Percentiles rank a stretch among this genome's conserved stretches.
phyloP scores from a whole-genome alignment of 2,329 filamentous ascomycete genomes.

The Ilyonectria mors-panacis region DNA sequence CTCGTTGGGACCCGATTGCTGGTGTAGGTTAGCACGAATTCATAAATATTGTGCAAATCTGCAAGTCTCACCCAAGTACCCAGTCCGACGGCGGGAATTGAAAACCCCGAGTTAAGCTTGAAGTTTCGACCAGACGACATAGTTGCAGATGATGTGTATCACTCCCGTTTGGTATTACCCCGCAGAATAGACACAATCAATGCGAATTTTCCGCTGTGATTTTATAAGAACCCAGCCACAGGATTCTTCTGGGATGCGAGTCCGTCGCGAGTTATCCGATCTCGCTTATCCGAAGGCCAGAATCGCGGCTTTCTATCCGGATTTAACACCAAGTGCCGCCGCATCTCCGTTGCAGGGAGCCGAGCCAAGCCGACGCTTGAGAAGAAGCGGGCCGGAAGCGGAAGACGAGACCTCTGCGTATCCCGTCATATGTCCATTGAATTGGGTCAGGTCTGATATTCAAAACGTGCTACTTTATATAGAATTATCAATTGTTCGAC shows the following conservation, averaged over 20 bases:
- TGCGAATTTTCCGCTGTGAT: not conserved
- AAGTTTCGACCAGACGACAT: constrained; percentile 46
- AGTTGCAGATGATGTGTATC: constrained; percentile 1
- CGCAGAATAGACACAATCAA: not conserved
- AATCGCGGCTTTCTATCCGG: constrained; percentile 2
- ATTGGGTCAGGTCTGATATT: not conserved
- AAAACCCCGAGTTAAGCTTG: constrained; percentile 52
- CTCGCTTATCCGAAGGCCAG: not conserved
- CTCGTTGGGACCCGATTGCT: constrained; percentile 64
- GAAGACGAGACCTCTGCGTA: not conserved
- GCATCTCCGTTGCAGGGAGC: not conserved
- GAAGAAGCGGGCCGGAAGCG: not conserved
- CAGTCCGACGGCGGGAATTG: constrained; percentile 52
- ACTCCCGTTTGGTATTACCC: not conserved
- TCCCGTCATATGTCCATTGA: not conserved
- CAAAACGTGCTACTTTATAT: not conserved
- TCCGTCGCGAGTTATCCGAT: not conserved
- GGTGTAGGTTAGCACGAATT: not conserved
- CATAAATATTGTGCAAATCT: not conserved
- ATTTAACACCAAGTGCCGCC: not conserved
- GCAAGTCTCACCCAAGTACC: constrained; percentile 52
- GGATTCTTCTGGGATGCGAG: not conserved
- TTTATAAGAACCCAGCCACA: not conserved
- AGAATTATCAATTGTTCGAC: not conserved
- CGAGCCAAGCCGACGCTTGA: constrained; percentile 1